Conservation (phyloP, 331 rosid species). For the Malus hybrid region DNA sequence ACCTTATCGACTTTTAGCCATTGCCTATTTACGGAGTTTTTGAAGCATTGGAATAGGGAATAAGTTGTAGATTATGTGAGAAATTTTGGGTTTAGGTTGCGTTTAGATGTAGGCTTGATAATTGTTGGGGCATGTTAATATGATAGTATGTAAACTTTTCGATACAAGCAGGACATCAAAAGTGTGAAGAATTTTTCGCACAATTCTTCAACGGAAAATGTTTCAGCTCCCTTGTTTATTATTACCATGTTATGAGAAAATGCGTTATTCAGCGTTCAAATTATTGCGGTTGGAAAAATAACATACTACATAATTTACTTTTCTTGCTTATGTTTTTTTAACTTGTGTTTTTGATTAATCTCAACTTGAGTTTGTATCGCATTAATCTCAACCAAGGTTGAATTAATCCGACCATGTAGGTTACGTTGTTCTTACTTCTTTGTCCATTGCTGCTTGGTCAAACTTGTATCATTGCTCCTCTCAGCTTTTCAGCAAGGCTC, state of each 20-base stretch:
- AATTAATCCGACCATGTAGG: background rate
- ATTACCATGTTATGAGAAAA: background rate
- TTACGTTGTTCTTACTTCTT: background rate
- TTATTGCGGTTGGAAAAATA: background rate
- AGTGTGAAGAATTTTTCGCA: conserved; percentile 9
- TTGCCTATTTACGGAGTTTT: conserved; percentile 20
- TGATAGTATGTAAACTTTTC: conserved; percentile 24
- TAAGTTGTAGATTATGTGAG: conserved; percentile 24
- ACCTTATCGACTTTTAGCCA: conserved; percentile 15
- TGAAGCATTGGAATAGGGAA: conserved; percentile 22
- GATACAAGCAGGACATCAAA: background rate
- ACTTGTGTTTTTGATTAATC: background rate
- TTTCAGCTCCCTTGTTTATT: background rate
- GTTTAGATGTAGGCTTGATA: conserved; percentile 41
- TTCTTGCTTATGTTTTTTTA: background rate
- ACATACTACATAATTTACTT: background rate
- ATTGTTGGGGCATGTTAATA: conserved; percentile 41
- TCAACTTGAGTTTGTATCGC: no score
- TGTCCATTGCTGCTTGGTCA: background rate
- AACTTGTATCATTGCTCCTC: background rate
- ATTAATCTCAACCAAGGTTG: no score
- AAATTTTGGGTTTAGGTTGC: conserved; percentile 24
- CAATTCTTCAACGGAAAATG: conserved; percentile 8
- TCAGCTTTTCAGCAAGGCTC: background rate
- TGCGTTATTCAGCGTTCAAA: background rate